Base-by-base conservation (phyloP, 2,329 filamentous ascomycete genomes). In the Calonectria ilicicola region DNA sequence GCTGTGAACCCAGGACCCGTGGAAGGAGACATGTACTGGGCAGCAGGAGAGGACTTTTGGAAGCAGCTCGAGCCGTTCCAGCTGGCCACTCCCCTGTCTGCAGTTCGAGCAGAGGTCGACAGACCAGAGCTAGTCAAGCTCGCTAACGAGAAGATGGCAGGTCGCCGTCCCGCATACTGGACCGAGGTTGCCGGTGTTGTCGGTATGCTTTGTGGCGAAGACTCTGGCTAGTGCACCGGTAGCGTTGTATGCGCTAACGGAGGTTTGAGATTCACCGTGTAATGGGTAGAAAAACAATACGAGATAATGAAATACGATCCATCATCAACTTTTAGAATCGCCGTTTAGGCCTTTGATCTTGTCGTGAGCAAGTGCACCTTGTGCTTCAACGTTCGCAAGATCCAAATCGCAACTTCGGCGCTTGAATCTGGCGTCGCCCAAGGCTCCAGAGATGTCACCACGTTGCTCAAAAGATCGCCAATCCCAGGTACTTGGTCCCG, bases 1-100 rank as follows among this genome's bases (percentile, higher is more conserved):
- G 84, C 86, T 46, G 81, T 89, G 72, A 89, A 88, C 82, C 29
- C 88, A 2, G 87, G 88, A 2, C 87, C 87, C 12, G 86, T 89
- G 15, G 81, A 85, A 72, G 86, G 84, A 2, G 83, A 83, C 32
- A 85, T 87, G 86, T 88, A 88, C 75, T 63, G 21, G 40, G 63
- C 53, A 29, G 68, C 67, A 15, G 67, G 62, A 4, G 66, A 65
- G 35, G 38, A 65, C 14, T 72, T 68, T n/a, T 72, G 63, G 69
- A 74, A 62, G 47, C 67, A 60, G 51, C n/a, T 66, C 21, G 67
- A 32, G 40, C 69, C 69, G 32, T 72, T 68, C 26, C 72, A 74
- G 23, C 64, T 72, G 21, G 32, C 38, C 51, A 17, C 35, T 44
- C 21, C 72, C 44, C 23, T 64, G 29, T 42, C 29, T 42, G 53